These are phyloP conservation scores for Cadophora sp. DNA, from an alignment of 2,329 filamentous ascomycete genomes.

Conservation along the genomic window DNA sequence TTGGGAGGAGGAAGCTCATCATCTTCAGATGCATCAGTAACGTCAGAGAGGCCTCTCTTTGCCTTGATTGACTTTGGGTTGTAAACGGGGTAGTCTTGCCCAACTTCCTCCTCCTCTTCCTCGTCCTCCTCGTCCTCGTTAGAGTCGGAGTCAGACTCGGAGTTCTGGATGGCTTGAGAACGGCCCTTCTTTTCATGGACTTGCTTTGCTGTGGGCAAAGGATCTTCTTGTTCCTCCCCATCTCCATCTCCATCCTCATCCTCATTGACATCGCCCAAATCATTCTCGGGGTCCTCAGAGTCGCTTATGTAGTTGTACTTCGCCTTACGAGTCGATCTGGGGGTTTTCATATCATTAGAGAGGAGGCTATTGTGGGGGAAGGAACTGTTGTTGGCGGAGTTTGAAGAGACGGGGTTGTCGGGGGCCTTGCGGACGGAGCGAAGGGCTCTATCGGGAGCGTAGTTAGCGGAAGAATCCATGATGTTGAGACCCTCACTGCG, in stretches of 20 bases:
- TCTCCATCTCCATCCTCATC: neutral
- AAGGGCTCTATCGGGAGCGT: neutral
- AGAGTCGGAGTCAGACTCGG: neutral
- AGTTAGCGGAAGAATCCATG: neutral
- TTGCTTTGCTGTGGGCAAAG: neutral
- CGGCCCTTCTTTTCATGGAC: neutral
- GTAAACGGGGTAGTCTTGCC: neutral
- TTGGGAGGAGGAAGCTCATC: neutral
- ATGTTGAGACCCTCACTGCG: neutral
- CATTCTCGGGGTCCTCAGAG: neutral
- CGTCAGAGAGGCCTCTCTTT: neutral
- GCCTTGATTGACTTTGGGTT: neutral
- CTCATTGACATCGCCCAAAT: neutral
- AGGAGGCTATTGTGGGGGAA: too few species aligned
- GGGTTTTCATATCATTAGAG: neutral
- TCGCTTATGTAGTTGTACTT: neutral
- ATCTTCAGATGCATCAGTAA: neutral
- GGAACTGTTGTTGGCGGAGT: neutral
- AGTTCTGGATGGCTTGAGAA: neutral
- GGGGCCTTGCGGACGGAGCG: neutral
- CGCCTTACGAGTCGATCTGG: neutral
- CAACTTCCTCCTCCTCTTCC: neutral
- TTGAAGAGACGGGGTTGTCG: neutral
- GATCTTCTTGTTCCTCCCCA: neutral
- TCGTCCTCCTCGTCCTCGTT: neutral